Evolutionary conservation across 2,329 filamentous ascomycete species (phyloP).

Genomic region (Alternaria sp.): DNA sequence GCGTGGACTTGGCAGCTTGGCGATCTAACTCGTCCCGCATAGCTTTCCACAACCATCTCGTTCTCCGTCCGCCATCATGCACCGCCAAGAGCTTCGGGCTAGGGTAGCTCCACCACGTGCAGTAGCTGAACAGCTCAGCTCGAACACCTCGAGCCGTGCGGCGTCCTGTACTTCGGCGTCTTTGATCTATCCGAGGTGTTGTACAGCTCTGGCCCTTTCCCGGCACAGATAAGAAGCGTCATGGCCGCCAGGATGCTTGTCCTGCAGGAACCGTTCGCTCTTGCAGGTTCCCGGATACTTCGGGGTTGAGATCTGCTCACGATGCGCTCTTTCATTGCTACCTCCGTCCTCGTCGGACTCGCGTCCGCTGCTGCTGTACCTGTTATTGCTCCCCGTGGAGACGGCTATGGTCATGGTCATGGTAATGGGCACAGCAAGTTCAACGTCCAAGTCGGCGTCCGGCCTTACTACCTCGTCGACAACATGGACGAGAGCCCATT

Average conservation of each 20-base stretch:
- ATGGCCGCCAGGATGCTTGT: conserved; percentile 9
- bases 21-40: conserved; percentile 20
- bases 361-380: conserved; percentile 39
- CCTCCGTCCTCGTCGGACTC: conserved; percentile 33
- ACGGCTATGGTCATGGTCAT: conserved; percentile 13
- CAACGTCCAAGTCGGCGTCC: conserved; percentile 45
- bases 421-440: conserved; percentile 24
- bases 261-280: conserved; percentile 27
- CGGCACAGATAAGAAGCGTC: conserved; percentile 33
- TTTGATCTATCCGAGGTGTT: conserved; percentile 12
- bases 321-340: conserved; percentile 40
- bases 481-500: conserved; percentile 48
- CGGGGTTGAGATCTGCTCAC: conserved; percentile 14
- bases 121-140: conserved; percentile 22
- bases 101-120: conserved; percentile 36
- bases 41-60: conserved; percentile 12
- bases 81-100: conserved; percentile 13
- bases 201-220: conserved; percentile 2
- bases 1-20: conserved; percentile 26
- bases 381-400: conserved; percentile 27
- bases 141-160: conserved; percentile 17
- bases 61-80: conserved; percentile 12
- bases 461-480: conserved; percentile 47
- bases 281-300: conserved; percentile 12
- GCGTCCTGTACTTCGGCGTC: conserved; percentile 14